phyloP scores from a whole-genome alignment of 306 rosid genomes.

The Betula pendula region DNA sequence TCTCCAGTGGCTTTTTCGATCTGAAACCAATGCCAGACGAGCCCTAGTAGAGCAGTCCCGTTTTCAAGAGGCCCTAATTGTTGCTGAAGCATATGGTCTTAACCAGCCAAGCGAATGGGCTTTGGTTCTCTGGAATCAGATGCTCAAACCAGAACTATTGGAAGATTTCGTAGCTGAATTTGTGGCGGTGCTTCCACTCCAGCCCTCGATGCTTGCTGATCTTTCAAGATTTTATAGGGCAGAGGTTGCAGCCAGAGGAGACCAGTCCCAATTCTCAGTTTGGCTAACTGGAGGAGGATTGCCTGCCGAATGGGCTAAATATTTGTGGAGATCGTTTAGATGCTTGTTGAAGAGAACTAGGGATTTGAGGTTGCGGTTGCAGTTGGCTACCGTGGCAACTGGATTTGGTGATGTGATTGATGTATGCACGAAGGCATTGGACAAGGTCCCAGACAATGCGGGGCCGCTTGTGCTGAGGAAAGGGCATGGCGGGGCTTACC shows the following conservation, averaged over 20 bases:
- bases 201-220: constrained; percentile 78
- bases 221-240: constrained; percentile 85
- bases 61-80: constrained; percentile 92
- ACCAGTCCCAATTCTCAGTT: constrained; percentile 93
- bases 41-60: constrained; percentile 93
- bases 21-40: constrained; percentile 86
- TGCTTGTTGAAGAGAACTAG: constrained; percentile 86
- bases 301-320: constrained; percentile 97
- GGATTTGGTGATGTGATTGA: constrained; percentile 73
- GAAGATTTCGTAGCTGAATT: constrained; percentile 95
- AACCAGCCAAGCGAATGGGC: constrained; percentile 99
- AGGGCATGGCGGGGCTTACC: constrained; percentile 97
- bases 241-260: constrained; percentile 94
- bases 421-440: constrained; percentile 59
- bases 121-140: constrained; percentile 93
- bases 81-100: constrained; percentile 94
- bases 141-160: constrained; percentile 92
- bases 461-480: constrained; percentile 84
- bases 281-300: constrained; percentile 98
- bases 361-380: constrained; percentile 76
- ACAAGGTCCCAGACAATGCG: constrained; percentile 79
- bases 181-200: constrained; percentile 90
- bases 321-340: constrained; percentile 87
- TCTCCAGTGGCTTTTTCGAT: constrained; percentile 73
- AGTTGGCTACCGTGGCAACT: constrained; percentile 75